Evolutionary conservation across 805 yeast species (phyloP).

Genomic region (Ogataea paraovalis): DNA sequence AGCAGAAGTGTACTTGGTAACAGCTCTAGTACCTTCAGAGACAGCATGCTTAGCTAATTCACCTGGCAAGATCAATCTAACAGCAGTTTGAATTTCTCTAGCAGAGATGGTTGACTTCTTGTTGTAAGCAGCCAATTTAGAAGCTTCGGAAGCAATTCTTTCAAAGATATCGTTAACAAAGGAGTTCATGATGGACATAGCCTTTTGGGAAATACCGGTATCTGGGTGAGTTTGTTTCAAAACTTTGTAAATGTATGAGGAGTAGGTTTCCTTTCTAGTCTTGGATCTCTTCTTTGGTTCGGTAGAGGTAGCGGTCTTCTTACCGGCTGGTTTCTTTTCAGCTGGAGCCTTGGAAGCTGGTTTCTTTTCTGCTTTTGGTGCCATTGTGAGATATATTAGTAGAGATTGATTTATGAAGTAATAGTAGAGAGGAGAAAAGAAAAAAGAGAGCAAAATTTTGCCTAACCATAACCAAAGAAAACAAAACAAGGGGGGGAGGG

Average conservation of each 20-base stretch:
- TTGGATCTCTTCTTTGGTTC: slow-evolving; percentile 89
- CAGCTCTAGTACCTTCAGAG: slow-evolving; percentile 97
- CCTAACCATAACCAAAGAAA: background rate
- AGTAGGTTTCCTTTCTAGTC: slow-evolving; percentile 97
- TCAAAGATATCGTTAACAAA: slow-evolving; percentile 97
- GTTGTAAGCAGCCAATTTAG: slow-evolving; percentile 98
- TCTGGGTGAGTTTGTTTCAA: slow-evolving; percentile 99
- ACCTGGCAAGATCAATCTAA: slow-evolving; percentile 95
- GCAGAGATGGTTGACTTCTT: slow-evolving; percentile 97
- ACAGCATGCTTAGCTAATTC: slow-evolving; percentile 97
- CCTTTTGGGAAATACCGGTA: slow-evolving; percentile 98
- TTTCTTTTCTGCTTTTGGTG: slow-evolving; percentile 59
- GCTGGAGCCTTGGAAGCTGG: slow-evolving; percentile 97
- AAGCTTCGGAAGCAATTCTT: slow-evolving; percentile 97
- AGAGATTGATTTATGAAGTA: no score
- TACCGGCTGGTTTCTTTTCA: slow-evolving; percentile 89
- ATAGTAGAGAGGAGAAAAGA: background rate
- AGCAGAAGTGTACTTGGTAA: slow-evolving; percentile 85
- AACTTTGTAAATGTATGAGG: slow-evolving; percentile 97
- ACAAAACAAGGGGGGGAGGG: slow-evolving; percentile 11
- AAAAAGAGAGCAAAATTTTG: background rate
- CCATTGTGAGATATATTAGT: slow-evolving; percentile 41
- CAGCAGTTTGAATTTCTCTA: slow-evolving; percentile 97
- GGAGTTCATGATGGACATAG: slow-evolving; percentile 98
- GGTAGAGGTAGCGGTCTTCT: slow-evolving; percentile 80